These are phyloP conservation scores for Paecilomyces dactylethromorphus DNA, from an alignment of 2,329 filamentous ascomycete genomes.

Conservation along the genomic window DNA sequence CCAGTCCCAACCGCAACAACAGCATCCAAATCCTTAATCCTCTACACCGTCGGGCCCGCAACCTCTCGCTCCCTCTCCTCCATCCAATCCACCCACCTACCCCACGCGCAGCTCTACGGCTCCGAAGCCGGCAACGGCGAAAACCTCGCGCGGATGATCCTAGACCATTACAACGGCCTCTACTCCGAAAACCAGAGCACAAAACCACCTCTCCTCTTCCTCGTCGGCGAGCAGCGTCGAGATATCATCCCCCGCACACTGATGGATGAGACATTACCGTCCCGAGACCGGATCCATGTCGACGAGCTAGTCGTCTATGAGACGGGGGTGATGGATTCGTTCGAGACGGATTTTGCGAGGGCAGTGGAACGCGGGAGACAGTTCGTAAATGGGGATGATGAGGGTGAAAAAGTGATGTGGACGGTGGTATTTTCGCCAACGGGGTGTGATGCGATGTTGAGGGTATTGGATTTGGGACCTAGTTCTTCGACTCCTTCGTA, in stretches of 20 bases:
- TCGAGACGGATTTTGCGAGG: conserved; percentile 59
- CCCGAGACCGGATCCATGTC: conserved; percentile 54
- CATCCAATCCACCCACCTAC: conserved; percentile 39
- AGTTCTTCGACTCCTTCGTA: conserved; percentile 1
- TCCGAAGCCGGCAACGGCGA: conserved; percentile 81
- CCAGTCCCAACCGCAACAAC: conserved; percentile 3
- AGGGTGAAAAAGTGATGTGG: conserved; percentile 19
- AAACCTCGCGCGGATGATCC: conserved; percentile 68
- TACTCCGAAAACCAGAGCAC: conserved; percentile 13
- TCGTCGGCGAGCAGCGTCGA: conserved; percentile 81
- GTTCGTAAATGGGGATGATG: conserved; percentile 34
- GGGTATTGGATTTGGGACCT: conserved; percentile 41
- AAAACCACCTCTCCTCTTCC: conserved; percentile 64
- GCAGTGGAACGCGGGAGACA: conserved; percentile 42
- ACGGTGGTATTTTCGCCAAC: conserved; percentile 53
- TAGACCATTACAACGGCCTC: conserved; percentile 62
- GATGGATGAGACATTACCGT: conserved; percentile 50
- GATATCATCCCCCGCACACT: conserved; percentile 85
- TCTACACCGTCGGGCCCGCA: conserved; percentile 46
- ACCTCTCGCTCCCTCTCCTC: conserved; percentile 59
- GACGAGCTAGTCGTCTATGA: conserved; percentile 81
- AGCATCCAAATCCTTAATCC: conserved; percentile 19
- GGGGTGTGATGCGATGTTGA: conserved; percentile 56
- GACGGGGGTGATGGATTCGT: conserved; percentile 74
- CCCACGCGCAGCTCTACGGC: conserved; percentile 60